These are phyloP conservation scores for Lonicera japonica DNA, from an alignment of 129 eudicot species.

Conservation along the genomic window DNA sequence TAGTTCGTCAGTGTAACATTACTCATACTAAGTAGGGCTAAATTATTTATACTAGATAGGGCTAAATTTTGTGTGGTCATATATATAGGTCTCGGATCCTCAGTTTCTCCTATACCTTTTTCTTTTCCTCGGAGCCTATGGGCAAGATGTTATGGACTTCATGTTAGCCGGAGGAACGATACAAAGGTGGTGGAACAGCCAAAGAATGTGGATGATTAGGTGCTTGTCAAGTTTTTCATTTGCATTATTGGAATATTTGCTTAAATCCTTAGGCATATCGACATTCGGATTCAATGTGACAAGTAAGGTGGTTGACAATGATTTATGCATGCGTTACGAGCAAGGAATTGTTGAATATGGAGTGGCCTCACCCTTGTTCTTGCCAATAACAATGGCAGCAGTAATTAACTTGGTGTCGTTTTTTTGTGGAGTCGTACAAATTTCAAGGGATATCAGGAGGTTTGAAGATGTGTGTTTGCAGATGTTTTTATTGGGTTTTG, in stretches of 20 bases:
- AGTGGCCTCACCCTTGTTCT: constrained; percentile 42
- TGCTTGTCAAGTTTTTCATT: constrained; percentile 31
- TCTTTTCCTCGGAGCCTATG: constrained; percentile 43
- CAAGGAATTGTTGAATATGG: constrained; percentile 55
- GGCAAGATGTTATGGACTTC: constrained; percentile 46
- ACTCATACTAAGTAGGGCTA: too few species aligned
- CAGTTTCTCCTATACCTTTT: constrained; percentile 33
- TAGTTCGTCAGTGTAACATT: too few species aligned
- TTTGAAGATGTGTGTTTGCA: constrained; percentile 24
- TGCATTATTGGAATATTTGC: constrained; percentile 29
- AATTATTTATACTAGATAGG: too few species aligned
- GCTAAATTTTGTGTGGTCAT: too few species aligned
- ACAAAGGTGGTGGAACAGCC: constrained; percentile 52
- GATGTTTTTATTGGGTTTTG: constrained; percentile 47
- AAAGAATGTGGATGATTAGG: constrained; percentile 54
- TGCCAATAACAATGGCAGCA: constrained; percentile 37
- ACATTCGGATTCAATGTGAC: constrained; percentile 35
- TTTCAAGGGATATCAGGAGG: constrained; percentile 1
- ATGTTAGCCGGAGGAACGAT: constrained; percentile 32
- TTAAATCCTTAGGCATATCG: constrained; percentile 25
- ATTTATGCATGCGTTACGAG: constrained; percentile 41
- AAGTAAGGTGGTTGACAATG: constrained; percentile 38
- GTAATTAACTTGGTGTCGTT: constrained; percentile 22
- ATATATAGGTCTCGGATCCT: constrained; percentile 43
- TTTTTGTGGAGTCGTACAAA: constrained; percentile 7